Evolutionary conservation across 2,329 filamentous ascomycete genomes (phyloP).

Genomic region (Ceratocystis huliohia): DNA sequence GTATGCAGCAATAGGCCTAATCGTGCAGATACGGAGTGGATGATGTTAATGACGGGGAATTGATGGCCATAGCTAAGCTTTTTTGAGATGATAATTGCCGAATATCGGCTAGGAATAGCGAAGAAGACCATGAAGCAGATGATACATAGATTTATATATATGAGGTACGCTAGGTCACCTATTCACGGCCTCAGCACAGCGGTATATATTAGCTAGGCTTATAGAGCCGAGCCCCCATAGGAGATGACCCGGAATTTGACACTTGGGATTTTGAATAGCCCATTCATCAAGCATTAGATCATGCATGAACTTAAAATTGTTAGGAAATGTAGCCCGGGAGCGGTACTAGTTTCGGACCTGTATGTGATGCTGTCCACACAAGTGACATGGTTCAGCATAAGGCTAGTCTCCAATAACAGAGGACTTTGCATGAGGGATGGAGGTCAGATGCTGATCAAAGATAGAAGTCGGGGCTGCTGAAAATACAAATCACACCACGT

Average conservation of each 20-base stretch:
- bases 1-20: neutral
- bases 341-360: neutral
- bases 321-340: neutral
- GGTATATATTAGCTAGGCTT: too few relatives aligned
- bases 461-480: neutral
- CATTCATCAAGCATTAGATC: neutral
- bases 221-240: neutral
- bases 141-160: neutral
- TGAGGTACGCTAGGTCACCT: neutral
- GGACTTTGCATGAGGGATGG: neutral
- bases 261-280: neutral
- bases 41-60: slow-evolving; percentile 1
- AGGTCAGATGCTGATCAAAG: neutral
- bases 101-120: neutral
- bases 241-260: neutral
- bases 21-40: neutral
- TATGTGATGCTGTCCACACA: neutral
- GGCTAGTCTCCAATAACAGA: neutral
- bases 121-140: neutral
- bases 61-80: neutral
- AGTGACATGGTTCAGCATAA: neutral
- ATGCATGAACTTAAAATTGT: neutral
- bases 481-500: neutral
- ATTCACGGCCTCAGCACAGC: neutral
- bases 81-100: neutral